Conservation (phyloP, 2,329 filamentous ascomycete species). For the Cladophialophora bantiana region DNA sequence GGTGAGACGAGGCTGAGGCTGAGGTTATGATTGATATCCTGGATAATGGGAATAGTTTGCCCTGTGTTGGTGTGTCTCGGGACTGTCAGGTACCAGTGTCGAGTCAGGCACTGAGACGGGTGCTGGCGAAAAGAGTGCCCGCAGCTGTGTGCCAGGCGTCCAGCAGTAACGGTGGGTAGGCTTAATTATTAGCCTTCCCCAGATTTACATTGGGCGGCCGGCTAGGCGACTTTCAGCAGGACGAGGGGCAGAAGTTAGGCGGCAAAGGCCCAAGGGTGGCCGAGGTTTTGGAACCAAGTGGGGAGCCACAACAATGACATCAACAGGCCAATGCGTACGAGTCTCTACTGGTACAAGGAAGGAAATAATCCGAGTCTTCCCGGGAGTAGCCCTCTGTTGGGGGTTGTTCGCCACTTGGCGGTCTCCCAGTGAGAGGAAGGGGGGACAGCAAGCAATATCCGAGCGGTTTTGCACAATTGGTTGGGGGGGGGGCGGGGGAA, state of each 20-base stretch:
- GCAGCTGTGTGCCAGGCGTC: neutral
- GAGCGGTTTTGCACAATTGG: constrained; percentile 5
- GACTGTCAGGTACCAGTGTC: no score
- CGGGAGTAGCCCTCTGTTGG: constrained; percentile 8
- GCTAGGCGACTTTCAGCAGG: neutral
- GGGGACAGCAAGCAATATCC: constrained; percentile 5
- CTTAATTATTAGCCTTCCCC: constrained; percentile 22
- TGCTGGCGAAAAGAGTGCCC: constrained; percentile 9
- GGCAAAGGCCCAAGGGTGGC: neutral
- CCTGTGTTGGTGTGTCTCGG: neutral
- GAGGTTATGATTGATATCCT: neutral
- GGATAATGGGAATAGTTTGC: constrained; percentile 1
- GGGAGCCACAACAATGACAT: neutral
- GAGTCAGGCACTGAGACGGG: no score
- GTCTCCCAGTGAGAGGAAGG: neutral
- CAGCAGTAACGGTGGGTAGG: neutral
- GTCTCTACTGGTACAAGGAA: neutral
- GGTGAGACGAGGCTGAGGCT: neutral
- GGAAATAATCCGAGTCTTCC: constrained; percentile 19
- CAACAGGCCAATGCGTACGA: neutral
- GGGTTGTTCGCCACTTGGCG: neutral
- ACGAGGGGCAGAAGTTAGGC: constrained; percentile 2
- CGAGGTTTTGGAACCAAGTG: neutral
- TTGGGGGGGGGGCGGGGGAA: neutral
- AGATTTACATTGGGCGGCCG: constrained; percentile 6